These are phyloP conservation scores for Penicillium verhagenii DNA, from an alignment of 495 filamentous ascomycete genomes.

Conservation along the genomic window DNA sequence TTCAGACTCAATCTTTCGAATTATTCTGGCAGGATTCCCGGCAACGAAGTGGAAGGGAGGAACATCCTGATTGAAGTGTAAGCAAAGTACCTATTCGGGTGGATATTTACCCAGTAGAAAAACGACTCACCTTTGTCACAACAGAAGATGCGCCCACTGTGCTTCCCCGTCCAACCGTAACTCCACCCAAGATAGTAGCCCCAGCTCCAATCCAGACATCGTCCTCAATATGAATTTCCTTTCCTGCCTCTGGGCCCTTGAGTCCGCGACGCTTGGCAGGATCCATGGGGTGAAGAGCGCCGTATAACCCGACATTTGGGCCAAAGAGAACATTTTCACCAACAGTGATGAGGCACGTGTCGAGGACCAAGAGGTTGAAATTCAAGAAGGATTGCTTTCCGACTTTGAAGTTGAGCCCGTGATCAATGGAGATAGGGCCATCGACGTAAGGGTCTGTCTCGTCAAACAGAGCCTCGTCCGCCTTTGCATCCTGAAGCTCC, in stretches of 20 bases:
- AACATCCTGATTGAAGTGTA: conserved; percentile 44
- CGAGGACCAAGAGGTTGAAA: conserved; percentile 68
- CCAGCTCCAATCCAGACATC: conserved; percentile 83
- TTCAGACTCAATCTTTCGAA: neutral
- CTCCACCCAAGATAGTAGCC: conserved; percentile 14
- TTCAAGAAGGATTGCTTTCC: conserved; percentile 69
- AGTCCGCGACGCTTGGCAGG: conserved; percentile 65
- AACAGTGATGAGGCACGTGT: conserved; percentile 72
- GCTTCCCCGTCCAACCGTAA: conserved; percentile 44
- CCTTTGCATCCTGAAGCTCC: neutral
- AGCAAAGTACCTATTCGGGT: too few relatives aligned
- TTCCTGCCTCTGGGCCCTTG: conserved; percentile 69
- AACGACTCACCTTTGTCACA: conserved; percentile 66
- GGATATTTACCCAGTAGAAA: neutral
- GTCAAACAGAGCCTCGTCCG: conserved; percentile 55
- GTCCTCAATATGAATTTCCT: conserved; percentile 72
- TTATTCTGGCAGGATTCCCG: conserved; percentile 56
- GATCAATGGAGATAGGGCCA: conserved; percentile 67
- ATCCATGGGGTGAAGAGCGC: conserved; percentile 70
- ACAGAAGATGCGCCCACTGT: conserved; percentile 77
- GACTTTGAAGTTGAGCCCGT: conserved; percentile 67
- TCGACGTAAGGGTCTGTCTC: conserved; percentile 63
- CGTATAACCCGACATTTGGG: conserved; percentile 67
- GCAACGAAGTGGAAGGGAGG: conserved; percentile 55
- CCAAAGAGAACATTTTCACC: conserved; percentile 74